Percentiles rank a stretch among this genome's conserved stretches.
Conservation (phyloP, 805 yeast species). For the Candida broadrunensis region DNA sequence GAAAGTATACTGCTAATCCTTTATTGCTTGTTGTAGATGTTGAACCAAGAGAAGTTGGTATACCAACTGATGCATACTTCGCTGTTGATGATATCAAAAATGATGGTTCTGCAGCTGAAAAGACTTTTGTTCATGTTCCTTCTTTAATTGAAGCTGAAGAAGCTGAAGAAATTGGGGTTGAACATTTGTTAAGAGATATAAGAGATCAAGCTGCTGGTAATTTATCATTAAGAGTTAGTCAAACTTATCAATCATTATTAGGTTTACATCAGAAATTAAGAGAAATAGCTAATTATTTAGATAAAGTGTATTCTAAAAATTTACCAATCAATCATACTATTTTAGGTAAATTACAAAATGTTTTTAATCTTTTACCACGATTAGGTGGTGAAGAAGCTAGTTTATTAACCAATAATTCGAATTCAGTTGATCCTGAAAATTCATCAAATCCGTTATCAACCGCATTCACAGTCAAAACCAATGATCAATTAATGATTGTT, state of each 20-base stretch:
- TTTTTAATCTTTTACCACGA: conserved; percentile 89
- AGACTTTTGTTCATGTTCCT: conserved; percentile 91
- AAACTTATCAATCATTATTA: conserved; percentile 81
- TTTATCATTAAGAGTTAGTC: conserved; percentile 80
- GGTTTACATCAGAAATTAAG: conserved; percentile 78
- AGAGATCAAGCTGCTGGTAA: conserved; percentile 97
- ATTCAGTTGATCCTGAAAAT: conserved; percentile 11
- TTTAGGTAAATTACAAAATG: conserved; percentile 89
- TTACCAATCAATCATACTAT: conserved; percentile 89
- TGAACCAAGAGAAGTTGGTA: conserved; percentile 77
- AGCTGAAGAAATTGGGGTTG: conserved; percentile 99
- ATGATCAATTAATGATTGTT: conserved; percentile 93
- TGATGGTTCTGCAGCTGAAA: conserved; percentile 90
- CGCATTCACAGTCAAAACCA: conserved; percentile 89
- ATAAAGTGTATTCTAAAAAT: conserved; percentile 64
- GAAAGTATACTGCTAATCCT: conserved; percentile 77
- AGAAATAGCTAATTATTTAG: conserved; percentile 76
- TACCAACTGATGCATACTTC: conserved; percentile 93
- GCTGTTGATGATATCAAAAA: conserved; percentile 95
- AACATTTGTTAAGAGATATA: conserved; percentile 88
- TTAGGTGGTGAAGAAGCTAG: conserved; percentile 32
- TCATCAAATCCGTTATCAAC: conserved; percentile 57
- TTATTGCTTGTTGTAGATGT: conserved; percentile 89
- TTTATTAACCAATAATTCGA: conserved; percentile 2
- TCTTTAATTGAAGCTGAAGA: conserved; percentile 95